Evolutionary conservation across 805 yeast genomes (phyloP).

Genomic region (Pichia manshurica): DNA sequence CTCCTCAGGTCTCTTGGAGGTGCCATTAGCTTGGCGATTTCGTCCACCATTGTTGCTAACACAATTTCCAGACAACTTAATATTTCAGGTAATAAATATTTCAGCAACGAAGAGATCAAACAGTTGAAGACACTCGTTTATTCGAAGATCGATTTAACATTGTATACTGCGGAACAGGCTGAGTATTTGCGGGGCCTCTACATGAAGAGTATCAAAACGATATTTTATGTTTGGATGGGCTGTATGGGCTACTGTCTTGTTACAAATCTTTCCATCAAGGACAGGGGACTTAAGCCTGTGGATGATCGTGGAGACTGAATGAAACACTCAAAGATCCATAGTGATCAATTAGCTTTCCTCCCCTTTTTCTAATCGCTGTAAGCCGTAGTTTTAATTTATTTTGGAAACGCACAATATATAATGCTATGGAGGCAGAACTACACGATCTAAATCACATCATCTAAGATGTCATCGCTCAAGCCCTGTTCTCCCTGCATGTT

Average conservation of each 20-base stretch:
- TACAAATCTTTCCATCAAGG: neutral
- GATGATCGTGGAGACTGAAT: neutral
- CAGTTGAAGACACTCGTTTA: neutral
- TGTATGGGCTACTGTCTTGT: conserved; percentile 1
- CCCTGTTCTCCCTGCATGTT: conserved; percentile 61
- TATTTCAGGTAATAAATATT: neutral
- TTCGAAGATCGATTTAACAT: neutral
- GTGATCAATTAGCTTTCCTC: no score
- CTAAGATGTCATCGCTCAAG: conserved; percentile 29
- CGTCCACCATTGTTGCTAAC: conserved; percentile 10
- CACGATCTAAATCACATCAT: conserved; percentile 27
- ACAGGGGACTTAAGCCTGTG: neutral
- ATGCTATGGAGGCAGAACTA: neutral
- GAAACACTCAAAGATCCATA: no score
- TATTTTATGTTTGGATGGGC: conserved; percentile 6
- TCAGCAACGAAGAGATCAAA: neutral
- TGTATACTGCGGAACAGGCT: neutral
- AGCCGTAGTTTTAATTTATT: neutral
- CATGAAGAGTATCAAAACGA: neutral
- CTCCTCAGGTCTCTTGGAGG: conserved; percentile 56
- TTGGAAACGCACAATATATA: neutral
- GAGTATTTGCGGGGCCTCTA: neutral
- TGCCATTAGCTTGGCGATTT: conserved; percentile 24
- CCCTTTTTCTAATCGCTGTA: no score
- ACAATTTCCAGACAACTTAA: conserved; percentile 12